These are phyloP conservation scores for Salix exigua DNA, from an alignment of 345 rosid genomes.

Conservation along the genomic window DNA sequence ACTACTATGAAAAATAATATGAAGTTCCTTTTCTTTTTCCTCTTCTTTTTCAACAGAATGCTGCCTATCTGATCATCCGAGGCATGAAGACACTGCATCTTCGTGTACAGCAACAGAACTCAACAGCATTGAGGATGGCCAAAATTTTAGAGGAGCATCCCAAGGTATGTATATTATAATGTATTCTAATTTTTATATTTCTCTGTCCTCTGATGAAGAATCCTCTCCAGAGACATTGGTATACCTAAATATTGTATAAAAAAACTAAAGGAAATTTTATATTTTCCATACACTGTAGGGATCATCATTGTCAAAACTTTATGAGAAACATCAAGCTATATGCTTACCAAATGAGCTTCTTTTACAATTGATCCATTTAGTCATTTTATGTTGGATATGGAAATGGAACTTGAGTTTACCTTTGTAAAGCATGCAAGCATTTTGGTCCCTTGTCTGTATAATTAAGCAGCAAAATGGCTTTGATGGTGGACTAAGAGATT, in stretches of 20 bases:
- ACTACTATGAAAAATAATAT: not conserved
- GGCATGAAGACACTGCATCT: slow-evolving; percentile 99
- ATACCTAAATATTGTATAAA: not conserved
- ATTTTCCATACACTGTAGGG: not conserved
- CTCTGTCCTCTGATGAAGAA: not conserved
- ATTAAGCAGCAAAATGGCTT: not conserved
- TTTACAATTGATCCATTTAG: too few relatives aligned
- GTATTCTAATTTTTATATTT: not conserved
- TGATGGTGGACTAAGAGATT: not conserved
- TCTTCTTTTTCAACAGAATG: slow-evolving; percentile 51
- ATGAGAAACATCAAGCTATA: too few relatives aligned
- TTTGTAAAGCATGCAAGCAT: not conserved
- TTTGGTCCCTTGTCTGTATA: too few relatives aligned
- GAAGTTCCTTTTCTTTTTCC: not conserved
- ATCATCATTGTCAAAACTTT: too few relatives aligned
- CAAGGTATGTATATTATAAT: slow-evolving; percentile 43
- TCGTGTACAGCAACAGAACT: slow-evolving; percentile 96
- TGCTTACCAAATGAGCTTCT: too few relatives aligned
- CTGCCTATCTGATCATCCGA: slow-evolving; percentile 86
- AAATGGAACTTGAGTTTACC: not conserved
- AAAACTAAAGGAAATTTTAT: not conserved
- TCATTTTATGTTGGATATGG: not conserved
- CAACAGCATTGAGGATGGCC: slow-evolving; percentile 94
- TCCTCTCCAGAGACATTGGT: not conserved
- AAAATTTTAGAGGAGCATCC: slow-evolving; percentile 99